phyloP scores from a whole-genome alignment of 441 rosid genomes.

The Croton setiger region DNA sequence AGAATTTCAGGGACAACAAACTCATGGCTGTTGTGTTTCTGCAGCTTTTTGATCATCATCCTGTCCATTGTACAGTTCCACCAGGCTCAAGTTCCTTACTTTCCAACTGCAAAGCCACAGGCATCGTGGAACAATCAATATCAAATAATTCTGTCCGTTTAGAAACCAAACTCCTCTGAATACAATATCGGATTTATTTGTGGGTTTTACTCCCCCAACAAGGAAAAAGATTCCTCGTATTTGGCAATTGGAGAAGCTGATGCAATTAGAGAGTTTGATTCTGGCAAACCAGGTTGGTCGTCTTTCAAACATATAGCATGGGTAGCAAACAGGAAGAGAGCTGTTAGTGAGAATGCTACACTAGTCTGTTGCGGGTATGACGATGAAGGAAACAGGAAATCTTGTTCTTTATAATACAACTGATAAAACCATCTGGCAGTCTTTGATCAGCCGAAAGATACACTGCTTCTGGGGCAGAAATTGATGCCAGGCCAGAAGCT shows the following conservation, averaged over 20 bases:
- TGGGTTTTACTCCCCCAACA: conserved; percentile 1
- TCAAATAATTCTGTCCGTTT: neutral
- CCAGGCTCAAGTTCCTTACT: neutral
- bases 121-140: neutral
- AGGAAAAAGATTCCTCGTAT: neutral
- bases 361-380: neutral
- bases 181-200: conserved; percentile 5
- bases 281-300: neutral
- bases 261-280: neutral
- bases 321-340: conserved; percentile 16
- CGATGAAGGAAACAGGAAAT: conserved; percentile 8
- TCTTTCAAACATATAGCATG: neutral
- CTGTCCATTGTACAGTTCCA: neutral
- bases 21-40: neutral
- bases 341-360: conserved; percentile 8
- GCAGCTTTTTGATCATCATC: neutral
- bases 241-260: neutral
- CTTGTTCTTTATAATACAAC: neutral
- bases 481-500: neutral
- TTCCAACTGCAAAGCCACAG: neutral
- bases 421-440: conserved; percentile 2
- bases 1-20: no score
- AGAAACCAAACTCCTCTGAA: neutral
- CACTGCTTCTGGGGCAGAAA: neutral
- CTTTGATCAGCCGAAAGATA: conserved; percentile 1